Evolutionary conservation across 495 filamentous ascomycete genomes (phyloP).

Genomic region (Aspergillus egyptiacus): DNA sequence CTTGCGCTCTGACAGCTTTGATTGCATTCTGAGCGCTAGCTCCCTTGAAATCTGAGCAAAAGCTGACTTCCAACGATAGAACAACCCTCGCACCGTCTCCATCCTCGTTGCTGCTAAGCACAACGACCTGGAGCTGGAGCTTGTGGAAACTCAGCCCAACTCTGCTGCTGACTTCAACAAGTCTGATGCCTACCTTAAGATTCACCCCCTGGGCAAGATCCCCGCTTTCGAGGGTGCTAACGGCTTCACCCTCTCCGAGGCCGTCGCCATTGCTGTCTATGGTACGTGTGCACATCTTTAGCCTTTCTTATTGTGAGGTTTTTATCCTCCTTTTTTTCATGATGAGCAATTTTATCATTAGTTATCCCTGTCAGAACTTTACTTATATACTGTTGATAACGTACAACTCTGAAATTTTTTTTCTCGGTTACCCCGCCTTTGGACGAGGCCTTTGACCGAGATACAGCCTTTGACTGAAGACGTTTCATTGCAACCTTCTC

Average conservation of each 20-base stretch:
- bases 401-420: constrained; percentile 59
- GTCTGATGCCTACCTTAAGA: constrained; percentile 68
- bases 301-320: background rate
- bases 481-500: too few species aligned
- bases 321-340: constrained; percentile 37
- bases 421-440: constrained; percentile 31
- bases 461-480: constrained; percentile 8
- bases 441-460: constrained; percentile 17
- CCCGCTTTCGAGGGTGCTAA: constrained; percentile 90
- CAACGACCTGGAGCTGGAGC: constrained; percentile 85
- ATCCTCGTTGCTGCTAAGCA: constrained; percentile 91
- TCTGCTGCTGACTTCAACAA: constrained; percentile 30
- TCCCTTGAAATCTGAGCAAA: background rate
- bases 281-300: constrained; percentile 54
- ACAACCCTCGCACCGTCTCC: constrained; percentile 81
- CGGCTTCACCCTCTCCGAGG: constrained; percentile 84
- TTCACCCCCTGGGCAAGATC: constrained; percentile 83
- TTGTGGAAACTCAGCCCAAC: constrained; percentile 58
- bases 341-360: constrained; percentile 79
- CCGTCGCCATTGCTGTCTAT: constrained; percentile 94
- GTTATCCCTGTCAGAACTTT: constrained; percentile 99
- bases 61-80: constrained; percentile 44
- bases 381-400: constrained; percentile 75
- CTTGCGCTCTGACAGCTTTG: constrained; percentile 3
- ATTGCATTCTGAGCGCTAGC: background rate